Evolutionary conservation across 1,284 basidiomycete species (phyloP), one percentile per base, ranked within the genome.

Genomic region (Sporisorium iseilematis-ciliati): DNA sequence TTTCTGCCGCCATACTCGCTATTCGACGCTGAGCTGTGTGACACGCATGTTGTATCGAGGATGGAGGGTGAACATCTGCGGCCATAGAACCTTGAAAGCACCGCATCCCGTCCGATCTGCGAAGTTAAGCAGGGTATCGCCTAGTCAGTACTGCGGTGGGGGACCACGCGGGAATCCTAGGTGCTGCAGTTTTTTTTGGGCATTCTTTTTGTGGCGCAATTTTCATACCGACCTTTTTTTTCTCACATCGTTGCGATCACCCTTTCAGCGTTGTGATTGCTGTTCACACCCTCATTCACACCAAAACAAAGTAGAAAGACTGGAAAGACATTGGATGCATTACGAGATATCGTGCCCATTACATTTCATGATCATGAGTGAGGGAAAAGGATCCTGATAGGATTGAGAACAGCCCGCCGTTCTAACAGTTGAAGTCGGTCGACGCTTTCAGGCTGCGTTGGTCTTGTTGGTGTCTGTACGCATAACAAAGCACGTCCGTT

Each of bases 71-170:
- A n/a, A n/a, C 69, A 90, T 90, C 90, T 89, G 90, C 88, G 89
- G 90, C 90, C 89, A 91, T 90, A 90, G 90, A 90, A 90, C 89
- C 88, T 87, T 88, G 90, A 91, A 91, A 91, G 89, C 89, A 91
- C 90, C 89, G 89, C 90, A 91, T 91, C 90, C 90, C 89, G 90
- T 91, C 90, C 85, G 90, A 91, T 91, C 90, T 91, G 90, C 89
- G 89, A 88, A 91, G 90, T 90, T 90, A 91, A 91, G 88, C 89
- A 88, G 88, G 89, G 90, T 91, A 89, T 90, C 89, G 90, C 89
- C 89, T 86, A 90, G 90, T 91, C 90, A 91, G 90, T 91, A 91
- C 90, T 90, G 91, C 88, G 90, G 90, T 91, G 90, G 91, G 90
- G 90, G 91, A 91, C 90, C 91, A 91, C 89, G 88, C 88, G 90